Evolutionary conservation across 192 early-diverging fungal genomes (phyloP), one percentile per base, ranked within the genome.

Genomic region (Linnemannia schmuckeri): DNA sequence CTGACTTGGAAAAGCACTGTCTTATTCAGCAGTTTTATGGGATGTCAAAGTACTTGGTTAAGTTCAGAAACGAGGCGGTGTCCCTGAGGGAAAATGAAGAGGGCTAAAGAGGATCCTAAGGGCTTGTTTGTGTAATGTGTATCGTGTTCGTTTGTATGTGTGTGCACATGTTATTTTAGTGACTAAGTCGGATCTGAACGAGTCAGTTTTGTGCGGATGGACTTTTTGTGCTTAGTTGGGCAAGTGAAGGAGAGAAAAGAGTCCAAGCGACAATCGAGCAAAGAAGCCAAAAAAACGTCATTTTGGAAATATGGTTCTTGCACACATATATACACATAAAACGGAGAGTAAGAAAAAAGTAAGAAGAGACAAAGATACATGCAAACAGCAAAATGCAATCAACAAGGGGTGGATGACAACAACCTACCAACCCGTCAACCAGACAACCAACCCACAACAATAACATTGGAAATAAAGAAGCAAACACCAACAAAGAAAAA

Each of bases 291-390:
- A 24, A 3, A 30, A 66, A 66, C 61, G 61, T 66, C 61, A 66
- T 66, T 66, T 66, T 30, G 30, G 61, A 66, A 66, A 15, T 35
- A 66, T 66, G 61, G 61, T 35, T 66, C 61, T 66, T 66, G 61
- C 61, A 13, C 30, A 33, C 47, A 20, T 17, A 52, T 17, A 20
- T 49, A 18, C 47, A n/a, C n/a, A n/a, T 5, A 12, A 20, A 52
- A 52, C 5, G 49, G 49, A 52, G 17, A 52, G 49, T 6, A 52
- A 52, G 49, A 22, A 20, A 10, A 61, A 61, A 17, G 2, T 4
- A 20, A 6, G 24, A 66, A 66, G 61, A 30, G 4, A 33, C 4
- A 15, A 33, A 30, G 27, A 30, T 66, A 15, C 54, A 55, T 55
- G 8, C 54, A n/a, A 52, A 24, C n/a, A n/a, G 10, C 17, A 61